These are phyloP conservation scores for Diddensiella transvaalensis DNA, from an alignment of 805 yeast species.

Conservation along the genomic window DNA sequence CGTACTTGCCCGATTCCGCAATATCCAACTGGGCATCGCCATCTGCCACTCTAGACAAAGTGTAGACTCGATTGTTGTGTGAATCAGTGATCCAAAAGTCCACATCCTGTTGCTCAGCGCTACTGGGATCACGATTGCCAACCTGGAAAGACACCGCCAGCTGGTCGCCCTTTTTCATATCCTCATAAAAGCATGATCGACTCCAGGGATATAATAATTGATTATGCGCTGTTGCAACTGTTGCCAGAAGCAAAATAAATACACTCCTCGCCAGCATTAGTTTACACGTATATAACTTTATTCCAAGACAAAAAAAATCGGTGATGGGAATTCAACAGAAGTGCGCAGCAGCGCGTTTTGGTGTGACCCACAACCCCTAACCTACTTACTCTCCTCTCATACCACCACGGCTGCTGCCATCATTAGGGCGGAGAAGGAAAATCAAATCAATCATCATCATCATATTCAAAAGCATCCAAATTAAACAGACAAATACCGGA, in stretches of 20 bases:
- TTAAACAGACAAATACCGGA: too few species aligned
- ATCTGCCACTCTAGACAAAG: constrained; percentile 60
- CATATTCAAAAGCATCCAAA: too few species aligned
- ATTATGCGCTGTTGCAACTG: constrained; percentile 58
- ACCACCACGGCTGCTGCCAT: too few species aligned
- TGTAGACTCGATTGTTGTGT: constrained; percentile 48
- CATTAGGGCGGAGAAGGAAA: too few species aligned
- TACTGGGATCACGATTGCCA: constrained; percentile 68
- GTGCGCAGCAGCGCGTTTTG: too few species aligned
- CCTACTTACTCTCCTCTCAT: too few species aligned
- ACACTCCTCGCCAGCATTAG: too few species aligned
- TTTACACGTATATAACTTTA: too few species aligned
- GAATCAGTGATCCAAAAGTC: constrained; percentile 62
- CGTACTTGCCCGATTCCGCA: constrained; percentile 64
- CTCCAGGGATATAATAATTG: constrained; percentile 80
- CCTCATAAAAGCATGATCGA: constrained; percentile 83
- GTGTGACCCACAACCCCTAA: too few species aligned
- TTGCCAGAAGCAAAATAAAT: constrained; percentile 10
- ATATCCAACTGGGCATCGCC: constrained; percentile 76
- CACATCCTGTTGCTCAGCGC: constrained; percentile 35
- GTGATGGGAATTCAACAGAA: too few species aligned
- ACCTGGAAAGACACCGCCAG: constrained; percentile 87
- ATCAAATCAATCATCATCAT: too few species aligned
- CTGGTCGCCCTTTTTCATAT: constrained; percentile 77
- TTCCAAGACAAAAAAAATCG: too few species aligned